phyloP scores from a whole-genome alignment of 257 asterid species.

The Solanum gandarillasii region DNA sequence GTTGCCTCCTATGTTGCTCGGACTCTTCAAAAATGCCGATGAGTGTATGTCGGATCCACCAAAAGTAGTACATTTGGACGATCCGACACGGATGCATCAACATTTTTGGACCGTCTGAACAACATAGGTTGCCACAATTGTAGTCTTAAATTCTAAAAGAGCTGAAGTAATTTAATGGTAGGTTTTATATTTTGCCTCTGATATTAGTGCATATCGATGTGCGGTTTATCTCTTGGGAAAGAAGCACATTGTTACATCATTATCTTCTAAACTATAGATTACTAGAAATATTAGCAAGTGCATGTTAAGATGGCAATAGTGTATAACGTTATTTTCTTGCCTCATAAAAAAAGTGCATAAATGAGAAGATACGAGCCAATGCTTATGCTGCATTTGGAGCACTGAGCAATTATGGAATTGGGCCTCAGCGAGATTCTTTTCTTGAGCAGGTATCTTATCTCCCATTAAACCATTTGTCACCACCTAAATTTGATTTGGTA shows the following conservation, averaged over 20 bases:
- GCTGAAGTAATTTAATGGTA: neutral
- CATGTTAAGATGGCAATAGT: neutral
- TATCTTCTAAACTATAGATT: neutral
- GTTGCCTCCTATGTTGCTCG: neutral
- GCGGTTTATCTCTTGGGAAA: neutral
- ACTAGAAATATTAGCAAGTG: neutral
- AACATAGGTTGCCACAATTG: neutral
- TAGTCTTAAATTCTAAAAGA: neutral
- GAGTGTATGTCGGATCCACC: neutral
- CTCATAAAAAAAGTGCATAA: slow-evolving; percentile 55
- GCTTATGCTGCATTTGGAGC: slow-evolving; percentile 97
- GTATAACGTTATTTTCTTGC: neutral
- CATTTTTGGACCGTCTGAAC: neutral
- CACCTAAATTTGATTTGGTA: neutral
- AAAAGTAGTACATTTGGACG: neutral
- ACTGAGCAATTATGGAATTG: slow-evolving; percentile 56
- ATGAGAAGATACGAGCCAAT: slow-evolving; percentile 60
- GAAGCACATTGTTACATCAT: neutral
- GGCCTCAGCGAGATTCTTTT: slow-evolving; percentile 63
- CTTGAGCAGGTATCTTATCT: slow-evolving; percentile 65
- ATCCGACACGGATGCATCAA: neutral
- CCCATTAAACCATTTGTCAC: neutral
- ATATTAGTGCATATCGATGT: neutral
- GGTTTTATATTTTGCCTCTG: neutral
- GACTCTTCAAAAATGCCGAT: neutral